A percentile compares a stretch with the other conserved stretches of the same genome.
Conservation (phyloP, 2,329 filamentous ascomycete genomes). For the Microsporum canis region DNA sequence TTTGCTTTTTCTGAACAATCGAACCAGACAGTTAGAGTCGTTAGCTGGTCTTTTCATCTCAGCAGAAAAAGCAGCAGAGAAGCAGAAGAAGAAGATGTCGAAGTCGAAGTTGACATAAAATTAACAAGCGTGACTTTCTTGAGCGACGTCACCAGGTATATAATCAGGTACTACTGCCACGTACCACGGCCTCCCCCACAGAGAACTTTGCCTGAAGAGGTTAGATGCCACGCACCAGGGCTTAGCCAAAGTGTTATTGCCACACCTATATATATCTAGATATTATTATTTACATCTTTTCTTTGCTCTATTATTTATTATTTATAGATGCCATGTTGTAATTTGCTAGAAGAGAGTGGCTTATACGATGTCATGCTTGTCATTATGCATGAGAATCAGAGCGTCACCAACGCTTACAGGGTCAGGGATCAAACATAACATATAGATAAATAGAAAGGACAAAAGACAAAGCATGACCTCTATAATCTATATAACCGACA, state of each 20-base stretch:
- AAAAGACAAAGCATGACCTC: neutral
- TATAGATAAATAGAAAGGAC: neutral
- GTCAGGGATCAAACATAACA: neutral
- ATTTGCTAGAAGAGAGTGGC: neutral
- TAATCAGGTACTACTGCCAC: neutral
- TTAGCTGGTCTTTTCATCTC: neutral
- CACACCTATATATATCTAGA: neutral
- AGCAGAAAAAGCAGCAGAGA: neutral
- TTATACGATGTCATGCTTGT: neutral
- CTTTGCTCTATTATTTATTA: neutral
- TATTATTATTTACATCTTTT: neutral
- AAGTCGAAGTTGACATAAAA: neutral
- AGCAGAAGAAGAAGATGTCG: neutral
- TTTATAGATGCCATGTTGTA: neutral
- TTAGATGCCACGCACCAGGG: neutral
- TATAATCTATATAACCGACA: neutral
- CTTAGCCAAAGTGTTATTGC: neutral
- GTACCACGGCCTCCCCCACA: neutral
- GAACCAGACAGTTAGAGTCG: neutral
- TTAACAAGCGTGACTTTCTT: neutral
- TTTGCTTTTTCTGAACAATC: slow-evolving; percentile 1
- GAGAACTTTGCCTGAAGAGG: neutral
- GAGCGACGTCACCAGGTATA: neutral
- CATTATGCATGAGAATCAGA: neutral
- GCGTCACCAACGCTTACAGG: neutral